Evolutionary conservation across 2,329 filamentous ascomycete genomes (phyloP), one percentile per base, ranked within the genome.

Genomic region (Stagonosporopsis chrysanthemi): DNA sequence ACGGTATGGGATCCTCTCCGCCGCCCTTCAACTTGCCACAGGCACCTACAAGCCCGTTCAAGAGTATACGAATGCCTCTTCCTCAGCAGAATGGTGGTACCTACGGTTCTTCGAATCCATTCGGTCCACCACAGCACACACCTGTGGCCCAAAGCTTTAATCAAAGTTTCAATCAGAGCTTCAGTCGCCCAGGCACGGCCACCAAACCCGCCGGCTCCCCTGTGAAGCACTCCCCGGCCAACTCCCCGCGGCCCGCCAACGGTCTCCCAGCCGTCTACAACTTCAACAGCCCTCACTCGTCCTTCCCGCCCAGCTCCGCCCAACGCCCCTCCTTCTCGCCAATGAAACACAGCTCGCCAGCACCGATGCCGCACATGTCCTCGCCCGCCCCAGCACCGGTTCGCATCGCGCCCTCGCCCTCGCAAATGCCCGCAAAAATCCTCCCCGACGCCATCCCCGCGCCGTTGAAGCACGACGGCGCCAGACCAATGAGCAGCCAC

Each of bases 401-500:
- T 24, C 63, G 66, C 31, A 69, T 73, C 29, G 66, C 68, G 0
- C 69, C 72, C 1, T 70, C 70, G 12, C 71, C 72, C 1, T 60
- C 56, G 3, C 73, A 74, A 40, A 70, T 60, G 69, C 72, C 62
- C 53, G 71, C 72, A 1, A 69, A 75, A 19, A 63, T 77, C 23
- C 58, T 77, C 0, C 74, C 74, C 0, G 65, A 72, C n/a, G 66
- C 73, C 0, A 71, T 75, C 3, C 68, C 78, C 4, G 81, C 81
- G 3, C 81, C 81, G 2, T 77, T 75, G n/a, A 83, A 83, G 62
- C 79, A 82, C 49, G 73, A 76, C 67, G 76, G 31, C 58, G 74
- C 53, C 57, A 71, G 62, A 9, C 72, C 75, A 1, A 42, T 66
- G 6, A 71, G 70, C 3, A 74, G 69, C 35, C 73, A 76, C n/a